Evolutionary conservation across 208 protist species (phyloP).

Genomic region (Crithidia fasciculata): DNA sequence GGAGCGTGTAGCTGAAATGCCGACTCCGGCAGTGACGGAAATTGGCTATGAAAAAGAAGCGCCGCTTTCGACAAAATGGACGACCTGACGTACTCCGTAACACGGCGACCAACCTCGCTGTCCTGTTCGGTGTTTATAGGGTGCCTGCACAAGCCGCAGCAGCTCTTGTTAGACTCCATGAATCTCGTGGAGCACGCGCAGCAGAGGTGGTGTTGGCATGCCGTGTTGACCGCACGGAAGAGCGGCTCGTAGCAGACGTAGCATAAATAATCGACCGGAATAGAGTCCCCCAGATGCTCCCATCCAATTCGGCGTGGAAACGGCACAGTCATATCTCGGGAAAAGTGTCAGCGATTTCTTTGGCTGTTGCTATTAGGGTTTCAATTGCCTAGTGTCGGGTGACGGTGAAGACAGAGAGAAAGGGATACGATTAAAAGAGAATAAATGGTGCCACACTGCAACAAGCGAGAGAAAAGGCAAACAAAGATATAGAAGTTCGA

Average conservation of each 20-base stretch:
- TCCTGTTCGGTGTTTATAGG: background rate
- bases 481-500: no score
- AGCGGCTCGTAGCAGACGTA: background rate
- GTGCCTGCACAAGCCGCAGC: background rate
- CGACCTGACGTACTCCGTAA: background rate
- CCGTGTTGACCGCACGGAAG: background rate
- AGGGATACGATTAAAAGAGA: no score
- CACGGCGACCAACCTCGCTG: background rate
- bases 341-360: no score
- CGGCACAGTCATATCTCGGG: no score
- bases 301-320: no score
- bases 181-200: background rate
- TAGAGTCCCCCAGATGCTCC: background rate
- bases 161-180: background rate
- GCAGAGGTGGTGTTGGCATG: background rate
- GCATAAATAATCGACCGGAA: background rate
- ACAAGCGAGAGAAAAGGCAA: no score
- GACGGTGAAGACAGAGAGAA: no score
- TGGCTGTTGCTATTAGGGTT: no score
- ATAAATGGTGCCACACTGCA: no score
- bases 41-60: background rate
- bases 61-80: background rate
- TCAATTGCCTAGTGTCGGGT: no score
- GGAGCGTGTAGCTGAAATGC: background rate
- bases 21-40: background rate